Percentiles rank a stretch among this genome's conserved stretches.
phyloP scores from a whole-genome alignment of 2,329 filamentous ascomycete genomes.

The Diaporthe ilicicola region DNA sequence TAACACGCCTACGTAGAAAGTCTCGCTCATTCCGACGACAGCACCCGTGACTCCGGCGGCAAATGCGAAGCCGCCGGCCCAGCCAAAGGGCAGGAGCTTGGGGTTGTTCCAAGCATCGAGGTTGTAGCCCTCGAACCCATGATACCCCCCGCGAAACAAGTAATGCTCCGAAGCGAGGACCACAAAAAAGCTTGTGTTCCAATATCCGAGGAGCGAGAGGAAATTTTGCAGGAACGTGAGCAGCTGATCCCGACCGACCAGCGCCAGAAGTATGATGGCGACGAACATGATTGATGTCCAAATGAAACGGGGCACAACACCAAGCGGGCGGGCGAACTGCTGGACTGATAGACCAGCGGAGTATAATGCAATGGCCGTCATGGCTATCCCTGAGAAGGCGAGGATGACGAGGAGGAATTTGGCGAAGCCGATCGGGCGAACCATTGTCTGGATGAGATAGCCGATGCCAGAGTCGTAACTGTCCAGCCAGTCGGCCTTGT shows the following conservation, averaged over 20 bases:
- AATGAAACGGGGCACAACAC: constrained; percentile 54
- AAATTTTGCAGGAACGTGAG: constrained; percentile 56
- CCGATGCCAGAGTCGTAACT: constrained; percentile 53
- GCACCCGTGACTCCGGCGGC: constrained; percentile 55
- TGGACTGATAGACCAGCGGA: constrained; percentile 48
- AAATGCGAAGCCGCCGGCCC: constrained; percentile 54
- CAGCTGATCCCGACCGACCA: constrained; percentile 54
- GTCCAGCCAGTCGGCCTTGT: constrained; percentile 48
- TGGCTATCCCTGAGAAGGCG: constrained; percentile 53
- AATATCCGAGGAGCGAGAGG: constrained; percentile 58
- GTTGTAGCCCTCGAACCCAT: constrained; percentile 52
- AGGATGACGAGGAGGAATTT: constrained; percentile 51
- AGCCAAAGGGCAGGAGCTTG: constrained; percentile 50
- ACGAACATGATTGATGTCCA: constrained; percentile 57
- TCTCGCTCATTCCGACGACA: constrained; percentile 67
- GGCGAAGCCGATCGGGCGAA: constrained; percentile 55
- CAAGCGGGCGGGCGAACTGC: constrained; percentile 53
- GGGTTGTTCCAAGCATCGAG: constrained; percentile 59
- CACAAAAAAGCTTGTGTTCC: constrained; percentile 57
- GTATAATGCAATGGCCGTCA: constrained; percentile 56
- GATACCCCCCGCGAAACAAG: constrained; percentile 50
- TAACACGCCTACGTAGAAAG: constrained; percentile 60
- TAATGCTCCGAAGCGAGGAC: constrained; percentile 59
- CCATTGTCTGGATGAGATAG: constrained; percentile 53
- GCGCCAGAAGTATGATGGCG: constrained; percentile 53